Evolutionary conservation across 257 asterid species (phyloP), one percentile per base, ranked within the genome.

Genomic region (Thymus mandschuricus): DNA sequence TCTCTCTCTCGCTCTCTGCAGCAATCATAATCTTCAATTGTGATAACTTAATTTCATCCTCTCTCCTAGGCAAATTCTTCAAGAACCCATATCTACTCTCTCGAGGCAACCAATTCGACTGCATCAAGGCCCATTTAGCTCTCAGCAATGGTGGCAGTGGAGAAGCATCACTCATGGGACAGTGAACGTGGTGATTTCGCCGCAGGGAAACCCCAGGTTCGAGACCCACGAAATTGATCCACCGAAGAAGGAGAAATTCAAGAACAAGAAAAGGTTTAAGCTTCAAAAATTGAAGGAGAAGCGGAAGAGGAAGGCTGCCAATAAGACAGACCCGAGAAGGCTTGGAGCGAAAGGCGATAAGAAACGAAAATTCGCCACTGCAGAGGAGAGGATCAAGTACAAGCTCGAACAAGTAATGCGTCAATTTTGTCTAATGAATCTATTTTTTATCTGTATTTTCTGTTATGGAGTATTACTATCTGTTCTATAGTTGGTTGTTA

Each of bases 241-340:
- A 34, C 97, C 96, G 0, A 91, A 81, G 81, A 93, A 91, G 89
- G 95, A 89, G 68, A 93, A 89, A 74, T 93, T 96, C 96, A 64
- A 31, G 88, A 87, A 88, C 4, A 93, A 93, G 88, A 91, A 86
- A 76, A 79, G 90, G 78, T 76, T 93, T 55, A 89, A 91, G 81
- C 81, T 82, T 64, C 85, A 86, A 77, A 86, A 87, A 72, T 79
- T 77, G 85, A 82, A 76, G 77, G 96, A 91, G 73, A 91, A 86
- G 81, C 78, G 84, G 70, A 85, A 74, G 86, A 79, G 97, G 68
- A 94, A 87, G 78, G 83, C 87, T 56, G 92, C 96, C 60, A 93
- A 93, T 79, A 91, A 80, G 81, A 85, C 85, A 79, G 98, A 89
- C 73, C 97, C 97, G 10, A 85, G 97, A 81, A 78, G 89, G 79